Evolutionary conservation across 768 basidiomycete genomes (phyloP), one percentile per base, ranked within the genome.

Genomic region (Zangia roseola): DNA sequence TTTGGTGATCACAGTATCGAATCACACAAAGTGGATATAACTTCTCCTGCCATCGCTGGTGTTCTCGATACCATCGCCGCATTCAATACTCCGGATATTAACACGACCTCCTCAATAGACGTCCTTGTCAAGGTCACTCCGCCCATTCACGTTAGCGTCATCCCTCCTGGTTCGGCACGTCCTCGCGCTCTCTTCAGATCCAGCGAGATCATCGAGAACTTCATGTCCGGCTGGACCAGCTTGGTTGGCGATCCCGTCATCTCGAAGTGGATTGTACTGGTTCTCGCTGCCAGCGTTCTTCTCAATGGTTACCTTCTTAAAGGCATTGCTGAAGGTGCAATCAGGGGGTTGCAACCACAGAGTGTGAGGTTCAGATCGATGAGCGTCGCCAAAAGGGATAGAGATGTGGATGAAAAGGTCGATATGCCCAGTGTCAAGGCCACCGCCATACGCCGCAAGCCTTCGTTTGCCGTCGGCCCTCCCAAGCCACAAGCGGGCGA

Each of bases 161-260:
- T 76, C 13, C 73, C 73, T 9, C 62, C 68, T 34, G 50, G 36
- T 36, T 60, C 58, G 7, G 52, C 60, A 50, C 67, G 63, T 49
- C 69, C 67, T n/a, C 64, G 57, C 40, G 50, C 63, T 35, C 60
- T 56, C 56, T 54, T 62, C 62, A 63, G 58, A 50, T 71, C 78
- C 4, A 74, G 71, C 21, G 82, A 84, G 49, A 71, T 80, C 19
- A 71, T 95, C 45, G 92, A 94, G 51, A 77, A 80, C 52, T 94
- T 94, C 75, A 90, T 97, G 88, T 81, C 82, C 36, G 78, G 81
- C 4, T 97, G 94, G 94, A 91, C 91, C 9, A 72, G 75, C 13
- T 83, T 97, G 55, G 92, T 97, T 43, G 93, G 93, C 31, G 95
- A 99, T 62, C 95, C 95, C 1, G 81, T 97, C 43, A 71, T 98